A percentile compares a stretch with the other conserved stretches of the same genome.
These are phyloP conservation scores for Gossypium trilobum DNA, from an alignment of 441 rosid genomes.

Conservation along the genomic window DNA sequence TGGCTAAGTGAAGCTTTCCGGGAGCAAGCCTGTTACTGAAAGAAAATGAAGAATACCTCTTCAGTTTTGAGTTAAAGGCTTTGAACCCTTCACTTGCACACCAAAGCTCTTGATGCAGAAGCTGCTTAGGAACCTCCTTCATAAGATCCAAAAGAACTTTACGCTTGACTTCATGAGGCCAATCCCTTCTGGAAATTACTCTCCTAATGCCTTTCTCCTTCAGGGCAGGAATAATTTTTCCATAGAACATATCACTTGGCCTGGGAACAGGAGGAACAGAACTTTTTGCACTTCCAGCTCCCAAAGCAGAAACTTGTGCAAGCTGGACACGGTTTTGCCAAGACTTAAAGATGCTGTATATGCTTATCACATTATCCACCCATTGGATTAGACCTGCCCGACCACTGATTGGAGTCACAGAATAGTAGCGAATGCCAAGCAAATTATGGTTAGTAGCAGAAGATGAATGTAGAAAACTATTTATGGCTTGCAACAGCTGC, in stretches of 20 bases:
- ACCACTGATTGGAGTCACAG: slow-evolving; percentile 97
- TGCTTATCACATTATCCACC: slow-evolving; percentile 91
- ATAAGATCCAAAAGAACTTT: slow-evolving; percentile 92
- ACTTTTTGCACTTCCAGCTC: slow-evolving; percentile 49
- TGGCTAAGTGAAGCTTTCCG: neutral
- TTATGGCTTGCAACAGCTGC: slow-evolving; percentile 92
- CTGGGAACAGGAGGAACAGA: slow-evolving; percentile 75
- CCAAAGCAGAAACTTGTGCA: slow-evolving; percentile 56
- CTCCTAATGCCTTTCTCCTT: slow-evolving; percentile 96
- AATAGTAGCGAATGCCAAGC: slow-evolving; percentile 77
- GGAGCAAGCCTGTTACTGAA: neutral
- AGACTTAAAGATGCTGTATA: slow-evolving; percentile 85
- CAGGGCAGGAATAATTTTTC: slow-evolving; percentile 96
- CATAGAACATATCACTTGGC: slow-evolving; percentile 98
- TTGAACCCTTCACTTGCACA: slow-evolving; percentile 98
- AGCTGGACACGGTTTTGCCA: slow-evolving; percentile 90
- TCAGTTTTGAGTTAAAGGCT: slow-evolving; percentile 80
- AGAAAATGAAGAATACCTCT: slow-evolving; percentile 42
- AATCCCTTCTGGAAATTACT: slow-evolving; percentile 94
- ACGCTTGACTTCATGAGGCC: slow-evolving; percentile 99
- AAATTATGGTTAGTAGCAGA: slow-evolving; percentile 43
- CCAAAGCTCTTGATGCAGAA: slow-evolving; percentile 93
- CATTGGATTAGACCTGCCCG: slow-evolving; percentile 98
- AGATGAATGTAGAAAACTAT: slow-evolving; percentile 65
- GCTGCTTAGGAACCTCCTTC: slow-evolving; percentile 91